A percentile compares a stretch with the other conserved stretches of the same genome.
Conservation (phyloP, 1,284 basidiomycete species). For the Tilletiaria anomala region DNA sequence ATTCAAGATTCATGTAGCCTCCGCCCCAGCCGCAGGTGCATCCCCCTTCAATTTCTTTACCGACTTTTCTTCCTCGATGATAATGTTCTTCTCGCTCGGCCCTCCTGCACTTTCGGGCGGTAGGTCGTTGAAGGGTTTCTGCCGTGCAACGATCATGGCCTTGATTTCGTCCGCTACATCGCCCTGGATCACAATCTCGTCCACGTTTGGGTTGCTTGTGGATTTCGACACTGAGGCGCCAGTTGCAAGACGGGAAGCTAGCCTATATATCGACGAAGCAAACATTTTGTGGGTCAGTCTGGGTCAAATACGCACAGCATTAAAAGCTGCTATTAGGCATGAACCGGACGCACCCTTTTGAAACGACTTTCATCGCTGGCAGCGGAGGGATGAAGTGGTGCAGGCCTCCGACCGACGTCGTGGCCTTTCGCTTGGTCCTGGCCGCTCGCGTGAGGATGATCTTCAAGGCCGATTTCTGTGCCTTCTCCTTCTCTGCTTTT, state of each 20-base stretch:
- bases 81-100: conserved; percentile 22
- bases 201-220: conserved; percentile 27
- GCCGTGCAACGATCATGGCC: conserved; percentile 19
- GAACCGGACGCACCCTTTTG: conserved; percentile 26
- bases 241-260: conserved; percentile 33
- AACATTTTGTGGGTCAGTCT: too few species aligned
- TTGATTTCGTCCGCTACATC: conserved; percentile 34
- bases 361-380: conserved; percentile 31
- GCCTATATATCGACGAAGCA: conserved; percentile 6
- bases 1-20: too few species aligned
- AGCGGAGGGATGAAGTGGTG: conserved; percentile 35
- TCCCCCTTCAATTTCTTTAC: too few species aligned
- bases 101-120: conserved; percentile 27
- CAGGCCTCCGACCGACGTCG: conserved; percentile 28
- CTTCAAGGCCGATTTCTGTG: conserved; percentile 20
- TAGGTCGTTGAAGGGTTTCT: conserved; percentile 32
- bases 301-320: background rate
- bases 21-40: too few species aligned
- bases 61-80: conserved; percentile 35
- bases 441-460: conserved; percentile 31
- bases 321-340: background rate
- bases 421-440: conserved; percentile 36
- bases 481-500: conserved; percentile 30
- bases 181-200: conserved; percentile 38
- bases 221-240: conserved; percentile 37